Base-by-base conservation (phyloP, 208 protist species). In the Dictyostelium gargantuum region DNA sequence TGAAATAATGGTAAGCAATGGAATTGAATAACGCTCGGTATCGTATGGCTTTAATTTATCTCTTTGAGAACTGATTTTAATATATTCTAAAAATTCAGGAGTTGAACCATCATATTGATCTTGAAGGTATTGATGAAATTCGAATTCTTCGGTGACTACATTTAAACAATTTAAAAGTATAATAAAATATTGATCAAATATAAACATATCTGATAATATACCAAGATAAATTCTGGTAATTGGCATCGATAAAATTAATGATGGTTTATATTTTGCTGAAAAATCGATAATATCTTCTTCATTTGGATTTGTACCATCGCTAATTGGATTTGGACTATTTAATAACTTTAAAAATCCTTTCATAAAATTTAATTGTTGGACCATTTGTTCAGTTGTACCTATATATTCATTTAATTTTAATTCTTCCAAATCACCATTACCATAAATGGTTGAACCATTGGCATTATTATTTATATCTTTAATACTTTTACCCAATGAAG, bases 251-350 rank as follows among this genome's bases (percentile, higher is more conserved):
- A 79, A 11, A 10, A 89, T 52, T 21, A 52, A 23, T n/a, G 2
- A 1, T 70, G 70, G 82, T 68, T 35, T 89, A 68, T 79, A 66
- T 40, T 89, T 89, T 40, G 70, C 76, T 10, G 82, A 76, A 21
- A 52, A 89, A n/a, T 89, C 82, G 21, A 89, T 89, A 17, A 89
- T 89, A 52, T 89, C 82, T n/a, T 89, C 70, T 23, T 66, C 11
- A 42, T 79, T 35, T 86, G 81, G 66, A 68, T 79, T 79, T 5
- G 32, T 40, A 35, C 63, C 82, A 89, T 89, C 82, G 19, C 70
- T 44, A 29, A 89, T 58, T 40, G 82, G 82, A 40, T 8, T 32
- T 32, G 82, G 82, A 23, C 44, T 63, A 26, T 54, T 46, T 38
- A 89, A 40, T 9, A 89, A 48, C 40, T 61, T 46, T 6, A 74